Base-by-base conservation (phyloP, 208 protist species). In the Crithidia expoeki region DNA sequence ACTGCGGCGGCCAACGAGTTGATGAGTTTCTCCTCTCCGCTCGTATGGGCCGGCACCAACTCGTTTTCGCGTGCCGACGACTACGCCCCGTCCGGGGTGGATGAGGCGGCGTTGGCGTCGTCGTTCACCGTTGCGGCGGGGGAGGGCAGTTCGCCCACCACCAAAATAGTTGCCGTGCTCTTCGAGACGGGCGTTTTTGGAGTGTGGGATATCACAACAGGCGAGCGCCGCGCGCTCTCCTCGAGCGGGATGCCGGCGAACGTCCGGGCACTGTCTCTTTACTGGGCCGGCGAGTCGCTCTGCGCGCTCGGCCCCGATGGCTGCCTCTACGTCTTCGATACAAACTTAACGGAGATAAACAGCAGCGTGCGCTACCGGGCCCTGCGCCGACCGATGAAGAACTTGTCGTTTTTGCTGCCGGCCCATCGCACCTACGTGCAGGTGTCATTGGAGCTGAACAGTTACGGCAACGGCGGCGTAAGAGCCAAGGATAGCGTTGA, bases 361-460 rank as follows among this genome's bases (percentile, higher is more conserved):
- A 92, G 89, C 74, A 84, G 75, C 67, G 69, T 92, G 3, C 68
- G 52, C 36, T 81, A 72, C 68, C 81, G 84, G 34, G 70, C 85
- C 3, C 75, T 90, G 55, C 84, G 90, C 23, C 80, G 90, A 9
- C 87, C 90, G 0, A 64, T 95, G 62, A 77, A 93, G 40, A 90
- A 77, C 50, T 66, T 85, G 44, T 76, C 90, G n/a, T 95, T 95
- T 74, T 78, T 95, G 36, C 61, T 88, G 21, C 81, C 90, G 19
- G 50, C 80, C 2, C 87, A 95, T 23, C 80, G 87, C 27, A 93
- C 81, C 25, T 89, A 88, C 36, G 63, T 95, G 67, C 86, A 92
- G 63, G 80, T 84, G 81, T 64, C 67, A 17, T 56, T 72, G 64
- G 66, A 80, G 61, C 57, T 75, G 6, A 57, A 36, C 40, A 49